Evolutionary conservation across 495 filamentous ascomycete genomes (phyloP), one percentile per base, ranked within the genome.

Genomic region (Neurospora terricola): DNA sequence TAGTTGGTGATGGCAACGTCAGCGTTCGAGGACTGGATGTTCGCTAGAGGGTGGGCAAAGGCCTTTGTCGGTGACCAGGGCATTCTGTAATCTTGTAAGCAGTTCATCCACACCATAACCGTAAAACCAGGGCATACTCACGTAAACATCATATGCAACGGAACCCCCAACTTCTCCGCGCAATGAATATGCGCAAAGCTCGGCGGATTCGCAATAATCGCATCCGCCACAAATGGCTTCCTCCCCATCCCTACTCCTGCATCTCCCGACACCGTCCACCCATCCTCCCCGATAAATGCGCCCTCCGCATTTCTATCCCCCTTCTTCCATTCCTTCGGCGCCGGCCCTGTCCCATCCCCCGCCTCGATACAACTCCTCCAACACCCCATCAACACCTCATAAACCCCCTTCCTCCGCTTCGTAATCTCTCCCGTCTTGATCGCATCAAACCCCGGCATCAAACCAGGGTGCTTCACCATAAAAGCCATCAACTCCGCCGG

Each of bases 391-490:
- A 91, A 83, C 81, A 91, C 90, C 73, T 88, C 83, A 30, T 86
- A 86, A 82, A 93, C 92, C 11, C 87, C 86, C 42, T 87, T 82
- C 9, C 91, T 81, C 37, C 89, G 81, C 54, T 82, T 81, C 14
- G 83, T 85, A 75, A 93, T 87, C 76, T 92, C 91, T 11, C 91
- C 91, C 42, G 83, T 86, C 74, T 87, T 90, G 23, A 93, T 80
- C 0, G 89, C 88, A 27, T 91, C 86, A 27, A 92, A 77, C 2
- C 83, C 86, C 0, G 91, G 91, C 54, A 93, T 88, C 78, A 93
- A 80, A 0, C 91, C 90, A 0, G 91, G 91, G 80, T 93, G 91
- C 79, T 93, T 93, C 43, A 93, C 91, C 91, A 93, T 93, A 76
- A 91, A 93, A 5, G 91, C 91, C 91, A 93, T 93, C 40, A 93